Percentiles rank a stretch among this genome's conserved stretches.
Conservation (phyloP, 306 rosid species). For the Sophora flavescens region DNA sequence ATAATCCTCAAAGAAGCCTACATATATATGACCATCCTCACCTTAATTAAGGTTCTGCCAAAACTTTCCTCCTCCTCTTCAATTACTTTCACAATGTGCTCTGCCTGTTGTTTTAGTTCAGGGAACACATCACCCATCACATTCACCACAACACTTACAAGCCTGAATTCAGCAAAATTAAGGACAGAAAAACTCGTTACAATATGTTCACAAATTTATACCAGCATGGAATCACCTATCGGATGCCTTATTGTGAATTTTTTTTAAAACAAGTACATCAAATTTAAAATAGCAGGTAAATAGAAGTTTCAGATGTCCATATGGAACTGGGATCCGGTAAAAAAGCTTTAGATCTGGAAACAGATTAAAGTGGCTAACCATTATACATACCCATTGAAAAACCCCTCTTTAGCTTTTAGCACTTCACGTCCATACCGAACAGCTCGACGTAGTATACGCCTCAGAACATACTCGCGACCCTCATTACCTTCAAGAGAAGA, state of each 20-base stretch:
- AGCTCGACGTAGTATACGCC: slow-evolving; percentile 99
- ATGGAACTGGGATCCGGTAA: slow-evolving; percentile 9
- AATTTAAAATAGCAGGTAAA: slow-evolving; percentile 10
- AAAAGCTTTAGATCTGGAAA: slow-evolving; percentile 20
- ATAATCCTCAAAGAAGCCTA: slow-evolving; percentile 17
- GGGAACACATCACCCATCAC: slow-evolving; percentile 87
- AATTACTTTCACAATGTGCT: slow-evolving; percentile 68
- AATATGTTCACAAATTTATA: neutral
- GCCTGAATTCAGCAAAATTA: slow-evolving; percentile 62
- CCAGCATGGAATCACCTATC: neutral
- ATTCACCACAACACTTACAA: slow-evolving; percentile 70
- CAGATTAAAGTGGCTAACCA: slow-evolving; percentile 14
- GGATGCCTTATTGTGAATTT: neutral
- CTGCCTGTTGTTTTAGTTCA: slow-evolving; percentile 79
- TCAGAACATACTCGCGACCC: slow-evolving; percentile 95
- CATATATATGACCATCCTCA: slow-evolving; percentile 42
- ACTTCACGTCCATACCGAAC: slow-evolving; percentile 98
- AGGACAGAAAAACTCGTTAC: neutral
- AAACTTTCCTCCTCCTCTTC: slow-evolving; percentile 96
- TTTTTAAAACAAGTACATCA: neutral
- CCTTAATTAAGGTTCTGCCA: slow-evolving; percentile 95
- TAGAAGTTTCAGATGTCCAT: neutral
- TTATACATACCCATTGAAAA: slow-evolving; percentile 79
- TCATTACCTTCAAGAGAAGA: slow-evolving; percentile 75
- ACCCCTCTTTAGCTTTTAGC: slow-evolving; percentile 90